Evolutionary conservation across 2,329 filamentous ascomycete species (phyloP).

Genomic region (Coniochaeta sp.): DNA sequence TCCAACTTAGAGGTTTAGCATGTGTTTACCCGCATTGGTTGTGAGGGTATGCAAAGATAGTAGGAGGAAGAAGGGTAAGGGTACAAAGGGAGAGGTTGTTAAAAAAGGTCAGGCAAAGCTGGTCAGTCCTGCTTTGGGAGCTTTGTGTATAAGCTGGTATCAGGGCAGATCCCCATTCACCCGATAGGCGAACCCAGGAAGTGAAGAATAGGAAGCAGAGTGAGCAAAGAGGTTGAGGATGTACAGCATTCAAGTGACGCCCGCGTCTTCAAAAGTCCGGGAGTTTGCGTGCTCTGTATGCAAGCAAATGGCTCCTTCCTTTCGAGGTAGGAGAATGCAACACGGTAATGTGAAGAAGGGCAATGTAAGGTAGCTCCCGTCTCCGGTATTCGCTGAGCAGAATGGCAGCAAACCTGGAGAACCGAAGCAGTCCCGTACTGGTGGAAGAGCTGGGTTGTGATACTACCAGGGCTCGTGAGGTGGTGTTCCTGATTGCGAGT

Average conservation of each 20-base stretch:
- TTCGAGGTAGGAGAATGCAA: background rate
- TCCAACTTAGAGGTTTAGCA: constrained; percentile 44
- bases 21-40: constrained; percentile 20
- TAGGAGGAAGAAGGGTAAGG: background rate
- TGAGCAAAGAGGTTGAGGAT: background rate
- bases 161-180: background rate
- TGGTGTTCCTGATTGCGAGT: too few species aligned
- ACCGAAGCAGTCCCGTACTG: too few species aligned
- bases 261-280: background rate
- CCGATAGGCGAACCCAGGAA: background rate
- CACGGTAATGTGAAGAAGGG: too few species aligned
- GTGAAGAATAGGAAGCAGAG: background rate
- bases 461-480: too few species aligned
- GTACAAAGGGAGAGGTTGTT: background rate
- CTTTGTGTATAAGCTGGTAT: background rate
- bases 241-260: background rate
- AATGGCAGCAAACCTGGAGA: background rate
- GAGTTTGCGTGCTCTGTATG: background rate
- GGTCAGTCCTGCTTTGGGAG: background rate
- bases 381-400: background rate
- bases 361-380: background rate
- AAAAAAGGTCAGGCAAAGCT: background rate
- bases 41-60: constrained; percentile 2
- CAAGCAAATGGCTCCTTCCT: too few species aligned
- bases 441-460: too few species aligned